phyloP scores from a whole-genome alignment of 2,329 filamentous ascomycete species.

The Coniochaeta sp. region DNA sequence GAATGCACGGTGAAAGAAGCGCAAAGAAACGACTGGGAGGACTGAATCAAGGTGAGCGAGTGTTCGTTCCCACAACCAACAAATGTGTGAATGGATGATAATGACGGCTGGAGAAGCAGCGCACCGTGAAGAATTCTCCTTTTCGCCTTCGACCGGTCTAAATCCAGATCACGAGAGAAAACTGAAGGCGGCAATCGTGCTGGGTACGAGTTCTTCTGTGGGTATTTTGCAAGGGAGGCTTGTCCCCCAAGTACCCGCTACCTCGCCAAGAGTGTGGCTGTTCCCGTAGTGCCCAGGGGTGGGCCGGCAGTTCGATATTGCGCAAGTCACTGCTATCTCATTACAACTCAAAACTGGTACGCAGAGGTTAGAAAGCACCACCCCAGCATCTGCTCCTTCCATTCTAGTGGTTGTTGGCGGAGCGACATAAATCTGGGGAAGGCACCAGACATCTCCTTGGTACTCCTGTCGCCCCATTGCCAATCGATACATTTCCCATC shows the following conservation, averaged over 20 bases:
- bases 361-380: neutral
- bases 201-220: neutral
- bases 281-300: neutral
- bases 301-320: slow-evolving; percentile 1
- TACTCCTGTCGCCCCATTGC: neutral
- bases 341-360: neutral
- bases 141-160: neutral
- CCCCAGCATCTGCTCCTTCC: too few species aligned
- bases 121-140: too few species aligned
- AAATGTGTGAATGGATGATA: neutral
- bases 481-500: neutral
- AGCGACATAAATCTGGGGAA: slow-evolving; percentile 1
- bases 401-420: neutral
- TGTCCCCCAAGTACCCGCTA: neutral
- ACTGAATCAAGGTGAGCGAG: neutral
- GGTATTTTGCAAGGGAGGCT: too few species aligned
- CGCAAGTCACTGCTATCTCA: neutral
- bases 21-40: too few species aligned
- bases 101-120: too few species aligned
- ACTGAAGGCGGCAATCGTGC: neutral
- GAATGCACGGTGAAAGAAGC: neutral
- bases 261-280: neutral
- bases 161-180: neutral
- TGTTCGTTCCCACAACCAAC: neutral
- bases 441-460: neutral